These are phyloP conservation scores for Prillingera fragicola DNA, from an alignment of 1,284 basidiomycete genomes.

Conservation along the genomic window DNA sequence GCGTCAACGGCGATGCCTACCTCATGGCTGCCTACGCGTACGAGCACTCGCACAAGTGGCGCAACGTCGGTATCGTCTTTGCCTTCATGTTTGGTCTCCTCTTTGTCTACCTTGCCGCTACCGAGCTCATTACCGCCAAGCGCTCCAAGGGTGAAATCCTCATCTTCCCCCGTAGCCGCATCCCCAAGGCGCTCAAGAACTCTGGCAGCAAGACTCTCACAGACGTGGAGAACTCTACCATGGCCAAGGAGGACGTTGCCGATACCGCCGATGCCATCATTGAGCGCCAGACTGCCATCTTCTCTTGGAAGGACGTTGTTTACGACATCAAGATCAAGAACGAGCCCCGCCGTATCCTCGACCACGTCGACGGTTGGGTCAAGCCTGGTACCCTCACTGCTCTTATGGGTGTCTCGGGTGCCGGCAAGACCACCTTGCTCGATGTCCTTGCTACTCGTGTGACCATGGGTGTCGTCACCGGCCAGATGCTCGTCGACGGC, in stretches of 20 bases:
- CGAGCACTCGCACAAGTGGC: conserved; percentile 60
- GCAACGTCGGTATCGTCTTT: conserved; percentile 54
- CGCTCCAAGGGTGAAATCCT: conserved; percentile 53
- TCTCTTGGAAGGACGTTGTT: conserved; percentile 50
- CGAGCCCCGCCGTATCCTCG: conserved; percentile 60
- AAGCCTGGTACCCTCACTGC: conserved; percentile 73
- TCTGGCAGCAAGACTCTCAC: conserved; percentile 39
- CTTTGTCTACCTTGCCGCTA: conserved; percentile 54
- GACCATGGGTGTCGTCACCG: conserved; percentile 72
- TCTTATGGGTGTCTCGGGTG: conserved; percentile 63
- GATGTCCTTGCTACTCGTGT: conserved; percentile 77
- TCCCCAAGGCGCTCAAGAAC: conserved; percentile 36
- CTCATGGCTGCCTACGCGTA: conserved; percentile 61
- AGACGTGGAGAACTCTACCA: conserved; percentile 22
- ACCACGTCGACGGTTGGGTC: conserved; percentile 77
- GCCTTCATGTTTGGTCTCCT: conserved; percentile 54
- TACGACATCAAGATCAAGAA: conserved; percentile 61
- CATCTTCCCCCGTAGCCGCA: conserved; percentile 50
- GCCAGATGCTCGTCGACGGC: conserved; percentile 74
- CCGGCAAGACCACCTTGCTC: conserved; percentile 69
- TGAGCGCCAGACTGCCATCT: conserved; percentile 47
- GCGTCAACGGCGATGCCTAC: conserved; percentile 54
- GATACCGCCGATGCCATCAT: conserved; percentile 36
- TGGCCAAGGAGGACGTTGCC: conserved; percentile 17
- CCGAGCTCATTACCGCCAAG: conserved; percentile 52